Base-by-base conservation (phyloP, 805 yeast genomes). In the Candida tibetensis region DNA sequence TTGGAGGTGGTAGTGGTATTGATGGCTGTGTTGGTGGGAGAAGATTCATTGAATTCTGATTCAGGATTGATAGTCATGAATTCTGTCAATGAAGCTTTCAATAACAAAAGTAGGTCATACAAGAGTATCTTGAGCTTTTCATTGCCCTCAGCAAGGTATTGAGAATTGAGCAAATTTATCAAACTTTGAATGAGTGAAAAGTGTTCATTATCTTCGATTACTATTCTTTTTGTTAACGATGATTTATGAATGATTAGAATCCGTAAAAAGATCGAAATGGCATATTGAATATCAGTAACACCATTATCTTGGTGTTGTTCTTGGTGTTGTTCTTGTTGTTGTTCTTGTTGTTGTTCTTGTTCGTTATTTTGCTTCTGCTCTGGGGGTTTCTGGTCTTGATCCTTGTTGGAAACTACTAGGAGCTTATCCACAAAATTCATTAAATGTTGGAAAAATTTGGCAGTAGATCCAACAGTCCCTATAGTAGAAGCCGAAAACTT, bases 181-280 rank as follows among this genome's bases (percentile, higher is more conserved):
- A 80, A 56, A 41, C 71, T 72, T 44, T 67, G 64, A 42, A 79
- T 52, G 37, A 81, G 75, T 7, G 51, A 61, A 39, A 75, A 75
- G 30, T 72, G 71, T 58, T 53, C 56, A 53, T 69, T 43, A 47
- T 40, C 71, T 49, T 53, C 73, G 35, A 64, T 42, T 1, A 78
- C 63, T n/a, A 73, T 53, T 5, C 68, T 62, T 13, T 44, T 41
- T 2, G 74, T 74, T 27, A 81, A 57, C 14, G 74, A 67, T 3
- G 60, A 54, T 49, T 76, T 77, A 53, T 81, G 85, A 33, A 81
- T 74, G 32, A 79, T 68, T n/a, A 81, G 58, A 12, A 81, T 74
- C 40, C 79, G 65, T 41, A 80, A 61, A 42, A 76, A 67, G 18
- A 78, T 62, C 5, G 76, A 68, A 4, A 79, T 64, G 0, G 77